These are phyloP conservation scores for Sicyos baderoa DNA, from an alignment of 306 rosid species.

Conservation along the genomic window DNA sequence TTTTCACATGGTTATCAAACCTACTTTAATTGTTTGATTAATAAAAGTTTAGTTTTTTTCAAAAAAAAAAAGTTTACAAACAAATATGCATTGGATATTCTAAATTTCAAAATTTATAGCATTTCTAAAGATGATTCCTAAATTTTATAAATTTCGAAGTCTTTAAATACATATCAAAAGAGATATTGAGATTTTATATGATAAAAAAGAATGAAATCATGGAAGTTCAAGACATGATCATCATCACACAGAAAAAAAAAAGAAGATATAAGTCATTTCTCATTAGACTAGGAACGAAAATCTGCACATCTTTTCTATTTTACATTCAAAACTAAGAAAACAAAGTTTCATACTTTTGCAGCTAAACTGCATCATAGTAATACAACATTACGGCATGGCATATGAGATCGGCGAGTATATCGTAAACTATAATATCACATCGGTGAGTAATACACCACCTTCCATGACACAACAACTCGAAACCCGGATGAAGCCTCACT, in stretches of 20 bases:
- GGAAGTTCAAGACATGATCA: not conserved
- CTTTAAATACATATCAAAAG: too few relatives aligned
- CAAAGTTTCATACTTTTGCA: constrained; percentile 25
- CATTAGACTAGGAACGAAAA: constrained; percentile 20
- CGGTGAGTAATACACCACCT: constrained; percentile 10
- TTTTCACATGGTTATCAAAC: too few relatives aligned
- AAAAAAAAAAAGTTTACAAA: too few relatives aligned
- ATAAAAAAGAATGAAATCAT: not conserved
- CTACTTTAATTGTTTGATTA: too few relatives aligned
- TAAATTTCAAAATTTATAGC: too few relatives aligned
- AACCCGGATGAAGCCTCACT: constrained; percentile 11
- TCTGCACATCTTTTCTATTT: constrained; percentile 31
- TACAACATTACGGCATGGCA: constrained; percentile 1
- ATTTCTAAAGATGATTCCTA: too few relatives aligned
- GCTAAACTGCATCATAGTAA: constrained; percentile 28
- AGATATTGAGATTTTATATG: too few relatives aligned
- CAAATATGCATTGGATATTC: too few relatives aligned
- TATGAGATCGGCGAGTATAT: not conserved
- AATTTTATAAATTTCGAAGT: too few relatives aligned
- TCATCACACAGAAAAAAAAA: not conserved
- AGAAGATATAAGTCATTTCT: not conserved
- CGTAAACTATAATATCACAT: constrained; percentile 9
- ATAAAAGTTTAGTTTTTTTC: too few relatives aligned
- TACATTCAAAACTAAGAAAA: constrained; percentile 34
- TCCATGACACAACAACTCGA: not conserved